phyloP scores from a whole-genome alignment of 1,284 basidiomycete species.

The Heimioporus retisporus region DNA sequence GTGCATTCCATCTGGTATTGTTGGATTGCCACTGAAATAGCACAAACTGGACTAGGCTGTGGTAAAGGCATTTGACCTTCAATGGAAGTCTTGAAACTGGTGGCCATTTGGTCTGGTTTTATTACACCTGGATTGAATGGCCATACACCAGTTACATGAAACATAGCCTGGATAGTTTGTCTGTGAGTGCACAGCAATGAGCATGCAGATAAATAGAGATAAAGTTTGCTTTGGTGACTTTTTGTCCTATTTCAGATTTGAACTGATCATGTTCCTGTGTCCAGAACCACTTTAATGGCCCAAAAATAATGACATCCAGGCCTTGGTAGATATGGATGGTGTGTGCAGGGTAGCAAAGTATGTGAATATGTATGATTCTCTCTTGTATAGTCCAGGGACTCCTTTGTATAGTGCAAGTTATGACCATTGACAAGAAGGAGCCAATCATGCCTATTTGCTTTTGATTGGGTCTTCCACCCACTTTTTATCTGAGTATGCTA shows the following conservation, averaged over 20 bases:
- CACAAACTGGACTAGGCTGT: neutral
- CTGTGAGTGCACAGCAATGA: neutral
- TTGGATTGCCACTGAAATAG: neutral
- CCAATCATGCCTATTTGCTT: neutral
- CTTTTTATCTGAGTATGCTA: neutral
- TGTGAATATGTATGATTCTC: neutral
- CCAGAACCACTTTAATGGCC: neutral
- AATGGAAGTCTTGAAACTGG: neutral
- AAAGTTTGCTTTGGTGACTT: conserved; percentile 2
- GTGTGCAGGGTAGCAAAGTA: conserved; percentile 6
- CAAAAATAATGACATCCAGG: conserved; percentile 1
- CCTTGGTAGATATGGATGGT: conserved; percentile 6
- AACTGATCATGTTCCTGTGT: neutral
- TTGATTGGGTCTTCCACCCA: neutral
- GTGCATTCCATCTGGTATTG: no score
- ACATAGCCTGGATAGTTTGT: neutral
- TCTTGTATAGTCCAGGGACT: conserved; percentile 3
- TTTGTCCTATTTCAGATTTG: neutral
- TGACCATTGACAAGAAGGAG: conserved; percentile 10
- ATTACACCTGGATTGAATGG: neutral
- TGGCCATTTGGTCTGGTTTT: neutral
- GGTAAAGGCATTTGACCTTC: neutral
- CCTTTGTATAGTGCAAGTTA: conserved; percentile 9
- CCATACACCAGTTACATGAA: neutral
- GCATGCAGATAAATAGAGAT: neutral